A percentile compares a stretch with the other conserved stretches of the same genome.
phyloP scores from a whole-genome alignment of 2,329 filamentous ascomycete genomes.

The Beauveria asiatica region DNA sequence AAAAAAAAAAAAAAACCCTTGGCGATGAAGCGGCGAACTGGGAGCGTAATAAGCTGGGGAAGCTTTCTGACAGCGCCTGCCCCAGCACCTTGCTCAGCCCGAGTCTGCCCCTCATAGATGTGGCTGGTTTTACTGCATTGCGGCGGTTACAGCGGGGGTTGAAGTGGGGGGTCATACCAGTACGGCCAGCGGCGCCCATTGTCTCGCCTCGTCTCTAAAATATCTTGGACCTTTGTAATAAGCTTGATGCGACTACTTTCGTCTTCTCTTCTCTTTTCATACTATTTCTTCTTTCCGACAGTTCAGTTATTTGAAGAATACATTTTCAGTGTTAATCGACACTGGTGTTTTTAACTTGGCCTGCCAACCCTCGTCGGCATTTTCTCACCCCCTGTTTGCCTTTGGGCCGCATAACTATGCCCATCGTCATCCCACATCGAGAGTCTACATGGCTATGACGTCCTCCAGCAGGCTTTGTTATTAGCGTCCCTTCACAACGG shows the following conservation, averaged over 20 bases:
- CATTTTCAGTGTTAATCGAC: too few species aligned
- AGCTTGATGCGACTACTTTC: not conserved
- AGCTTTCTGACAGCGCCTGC: not conserved
- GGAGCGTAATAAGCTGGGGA: not conserved
- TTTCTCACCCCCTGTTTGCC: not conserved
- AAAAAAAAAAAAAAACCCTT: not conserved
- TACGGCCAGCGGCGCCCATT: not conserved
- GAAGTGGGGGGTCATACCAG: too few species aligned
- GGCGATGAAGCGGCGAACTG: not conserved
- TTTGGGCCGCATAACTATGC: not conserved
- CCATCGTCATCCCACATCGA: not conserved
- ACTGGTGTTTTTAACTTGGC: not conserved
- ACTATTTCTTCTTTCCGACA: not conserved
- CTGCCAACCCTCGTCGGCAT: not conserved
- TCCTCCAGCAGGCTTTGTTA: not conserved
- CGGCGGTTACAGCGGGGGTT: not conserved
- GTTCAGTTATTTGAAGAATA: not conserved
- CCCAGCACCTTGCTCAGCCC: not conserved
- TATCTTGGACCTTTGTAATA: not conserved
- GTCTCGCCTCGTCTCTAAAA: not conserved
- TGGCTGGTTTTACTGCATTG: not conserved
- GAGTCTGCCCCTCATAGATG: slow-evolving; percentile 3
- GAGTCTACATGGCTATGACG: not conserved
- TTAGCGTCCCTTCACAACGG: not conserved
- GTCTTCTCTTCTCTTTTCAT: not conserved